Evolutionary conservation across 2,329 filamentous ascomycete genomes (phyloP), one percentile per base, ranked within the genome.

Genomic region (Cercospora sesami): DNA sequence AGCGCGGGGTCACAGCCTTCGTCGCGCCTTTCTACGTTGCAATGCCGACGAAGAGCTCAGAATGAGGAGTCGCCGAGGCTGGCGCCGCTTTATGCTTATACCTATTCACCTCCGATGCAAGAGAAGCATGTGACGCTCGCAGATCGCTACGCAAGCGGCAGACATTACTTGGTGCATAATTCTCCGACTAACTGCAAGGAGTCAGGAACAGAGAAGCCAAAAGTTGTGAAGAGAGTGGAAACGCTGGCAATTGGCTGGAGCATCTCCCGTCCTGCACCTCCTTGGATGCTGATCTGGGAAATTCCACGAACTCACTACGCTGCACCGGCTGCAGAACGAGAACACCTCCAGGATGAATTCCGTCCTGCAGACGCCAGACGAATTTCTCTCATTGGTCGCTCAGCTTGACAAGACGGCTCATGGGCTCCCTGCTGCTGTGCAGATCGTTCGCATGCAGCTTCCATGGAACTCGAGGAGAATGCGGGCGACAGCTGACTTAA

Each of bases 151-250:
- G 60, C 26, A 45, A 60, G 58, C 33, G 58, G 58, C 58, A 60
- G 33, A 10, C 58, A 39, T 39, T 23, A 60, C 18, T 59, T 23
- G n/a, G 16, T 6, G 42, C 60, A 48, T 14, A n/a, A n/a, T 51
- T 28, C 65, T 45, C 66, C 53, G 57, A 31, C 58, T 68, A 62
- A 58, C 66, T 64, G 55, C 39, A 64, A 68, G 62, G 62, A 63
- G 62, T 64, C 65, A 64, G 62, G 66, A 53, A 68, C 61, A 62
- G 58, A 21, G 8, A 53, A 45, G 39, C 53, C 48, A 64, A 26
- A 57, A 16, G 28, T 18, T 28, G 48, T 18, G 42, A 26, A 30
- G 48, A 51, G 14, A 28, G 48, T 39, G 33, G 48, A 7, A 55
- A 42, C 21, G 18, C 30, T 51, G 36, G 28, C 45, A 30, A 67